Evolutionary conservation across 1,284 basidiomycete species (phyloP), one percentile per base, ranked within the genome.

Genomic region (Pseudozyma sp.): DNA sequence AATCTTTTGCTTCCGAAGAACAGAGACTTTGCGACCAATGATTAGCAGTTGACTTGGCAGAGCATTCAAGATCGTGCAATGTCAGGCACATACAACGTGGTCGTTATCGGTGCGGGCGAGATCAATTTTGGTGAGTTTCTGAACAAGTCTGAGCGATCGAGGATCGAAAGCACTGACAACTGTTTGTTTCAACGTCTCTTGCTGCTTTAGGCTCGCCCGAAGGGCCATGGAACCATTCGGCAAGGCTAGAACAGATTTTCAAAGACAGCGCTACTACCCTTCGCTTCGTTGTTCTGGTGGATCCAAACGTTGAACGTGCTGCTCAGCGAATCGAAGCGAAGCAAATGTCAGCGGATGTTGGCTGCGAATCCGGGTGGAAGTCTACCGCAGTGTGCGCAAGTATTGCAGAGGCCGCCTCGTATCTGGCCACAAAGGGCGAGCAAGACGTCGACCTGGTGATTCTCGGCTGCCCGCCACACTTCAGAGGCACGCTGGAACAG

Each of bases 231-330:
- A 76, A 74, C 33, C 74, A 76, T 52, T 58, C 60, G 7, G 46
- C 45, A 13, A 33, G 63, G 17, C 45, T 68, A 11, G 59, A 75
- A 42, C 46, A 52, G 53, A 63, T 39, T 31, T 61, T 34, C 68
- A 71, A 42, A 65, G 67, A 16, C 11, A n/a, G 8, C 16, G 9
- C 4, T 19, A 14, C 11, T 5, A 3, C 34, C 19, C 55, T 82
- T 5, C 33, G 34, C n/a, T 64, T 82, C 5, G 43, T 80, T 2
- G 71, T 63, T 31, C 49, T 82, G 11, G 56, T 82, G 31, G 81
- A 82, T 61, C 79, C 80, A 2, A 59, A 76, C 30, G 11, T 54
- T 8, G 30, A 31, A 2, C 60, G 72, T 29, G 63, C 75, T 5
- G 19, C 46, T 4, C 35, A 52, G 16, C 66, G 77, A 19, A 46